A percentile compares a stretch with the other conserved stretches of the same genome.
phyloP scores from a whole-genome alignment of 2,329 filamentous ascomycete genomes.

The Zalaria obscura region DNA sequence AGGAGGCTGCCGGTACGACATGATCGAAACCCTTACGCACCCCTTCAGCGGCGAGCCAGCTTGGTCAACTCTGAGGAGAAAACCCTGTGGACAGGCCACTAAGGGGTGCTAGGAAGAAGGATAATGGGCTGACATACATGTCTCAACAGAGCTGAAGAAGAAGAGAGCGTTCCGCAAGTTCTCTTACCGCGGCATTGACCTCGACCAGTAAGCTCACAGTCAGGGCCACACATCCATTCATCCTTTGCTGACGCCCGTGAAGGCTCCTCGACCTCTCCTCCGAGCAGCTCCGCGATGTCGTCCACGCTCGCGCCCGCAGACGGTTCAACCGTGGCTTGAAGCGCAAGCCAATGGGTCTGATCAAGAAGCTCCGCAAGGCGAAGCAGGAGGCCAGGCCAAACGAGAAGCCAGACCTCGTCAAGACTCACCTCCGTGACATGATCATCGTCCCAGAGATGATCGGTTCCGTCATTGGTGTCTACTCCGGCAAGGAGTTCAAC shows the following conservation, averaged over 20 bases:
- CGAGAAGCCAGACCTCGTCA: slow-evolving; percentile 99
- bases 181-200: slow-evolving; percentile 97
- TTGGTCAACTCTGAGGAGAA: slow-evolving; percentile 15
- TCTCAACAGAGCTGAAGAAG: slow-evolving; percentile 78
- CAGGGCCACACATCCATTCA: background rate
- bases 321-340: slow-evolving; percentile 99
- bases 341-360: slow-evolving; percentile 99
- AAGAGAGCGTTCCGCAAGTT: slow-evolving; percentile 99
- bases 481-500: slow-evolving; percentile 99
- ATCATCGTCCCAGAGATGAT: slow-evolving; percentile 99
- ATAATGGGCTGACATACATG: slow-evolving; percentile 19
- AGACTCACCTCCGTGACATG: slow-evolving; percentile 99
- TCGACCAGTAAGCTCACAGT: slow-evolving; percentile 72
- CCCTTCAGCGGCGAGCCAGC: slow-evolving; percentile 12
- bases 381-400: slow-evolving; percentile 99
- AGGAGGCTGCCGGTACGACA: slow-evolving; percentile 71
- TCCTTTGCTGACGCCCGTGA: slow-evolving; percentile 6
- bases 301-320: slow-evolving; percentile 95
- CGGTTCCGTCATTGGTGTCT: slow-evolving; percentile 94
- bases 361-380: slow-evolving; percentile 99
- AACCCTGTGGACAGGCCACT: slow-evolving; percentile 27
- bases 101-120: slow-evolving; percentile 24
- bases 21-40: slow-evolving; percentile 6
- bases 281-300: slow-evolving; percentile 97
- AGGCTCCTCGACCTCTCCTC: slow-evolving; percentile 98